A percentile compares a stretch with the other conserved stretches of the same genome.
Conservation (phyloP, 495 filamentous ascomycete genomes). For the Neurospora tetraspora region DNA sequence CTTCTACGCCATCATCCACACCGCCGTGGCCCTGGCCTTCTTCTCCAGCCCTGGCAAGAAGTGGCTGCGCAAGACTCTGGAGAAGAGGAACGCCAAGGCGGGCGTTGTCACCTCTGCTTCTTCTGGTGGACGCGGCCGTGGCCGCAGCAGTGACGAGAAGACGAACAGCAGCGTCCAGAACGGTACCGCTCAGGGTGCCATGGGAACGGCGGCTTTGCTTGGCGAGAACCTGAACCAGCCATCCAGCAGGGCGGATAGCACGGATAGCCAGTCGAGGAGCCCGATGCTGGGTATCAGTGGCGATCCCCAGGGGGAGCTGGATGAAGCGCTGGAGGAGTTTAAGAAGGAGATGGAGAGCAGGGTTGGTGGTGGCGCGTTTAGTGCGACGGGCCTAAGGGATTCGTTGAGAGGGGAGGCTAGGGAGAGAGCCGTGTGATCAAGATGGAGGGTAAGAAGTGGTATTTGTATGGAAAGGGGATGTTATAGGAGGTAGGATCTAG, state of each 20-base stretch:
- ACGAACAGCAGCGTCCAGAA: background rate
- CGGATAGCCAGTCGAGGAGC: slow-evolving; percentile 31
- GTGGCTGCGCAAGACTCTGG: slow-evolving; percentile 47
- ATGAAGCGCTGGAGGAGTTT: slow-evolving; percentile 70
- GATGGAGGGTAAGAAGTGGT: background rate
- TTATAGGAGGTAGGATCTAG: background rate
- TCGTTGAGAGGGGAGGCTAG: background rate
- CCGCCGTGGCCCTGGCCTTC: slow-evolving; percentile 53
- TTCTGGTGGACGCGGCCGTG: background rate
- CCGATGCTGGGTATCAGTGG: slow-evolving; percentile 66
- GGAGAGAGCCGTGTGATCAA: background rate
- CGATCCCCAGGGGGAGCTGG: slow-evolving; percentile 67
- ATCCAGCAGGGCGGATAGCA: slow-evolving; percentile 22
- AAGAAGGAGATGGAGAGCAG: slow-evolving; percentile 46
- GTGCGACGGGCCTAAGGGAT: background rate
- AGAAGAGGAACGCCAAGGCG: slow-evolving; percentile 40
- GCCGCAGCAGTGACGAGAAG: background rate
- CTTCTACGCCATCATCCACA: slow-evolving; percentile 71
- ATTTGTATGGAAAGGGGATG: background rate
- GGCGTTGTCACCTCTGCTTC: slow-evolving; percentile 10
- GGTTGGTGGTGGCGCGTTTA: slow-evolving; percentile 27
- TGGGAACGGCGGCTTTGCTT: background rate
- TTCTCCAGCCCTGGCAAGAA: slow-evolving; percentile 70
- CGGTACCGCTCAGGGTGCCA: background rate
- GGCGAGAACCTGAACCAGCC: slow-evolving; percentile 6